These are phyloP conservation scores for Ambrosiella beaveri DNA, from an alignment of 2,329 filamentous ascomycete species.

Conservation along the genomic window DNA sequence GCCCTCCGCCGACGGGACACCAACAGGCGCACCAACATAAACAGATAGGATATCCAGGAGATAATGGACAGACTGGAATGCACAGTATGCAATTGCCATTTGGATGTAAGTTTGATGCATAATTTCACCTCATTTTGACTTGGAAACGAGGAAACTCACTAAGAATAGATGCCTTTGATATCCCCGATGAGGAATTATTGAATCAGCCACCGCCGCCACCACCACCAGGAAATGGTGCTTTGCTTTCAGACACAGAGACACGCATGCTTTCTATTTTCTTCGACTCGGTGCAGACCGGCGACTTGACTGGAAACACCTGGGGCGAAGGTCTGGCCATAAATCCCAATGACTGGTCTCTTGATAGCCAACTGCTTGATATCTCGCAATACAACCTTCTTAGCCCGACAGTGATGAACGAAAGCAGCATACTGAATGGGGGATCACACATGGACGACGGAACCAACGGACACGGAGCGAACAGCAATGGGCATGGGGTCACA, in stretches of 20 bases:
- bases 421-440: neutral
- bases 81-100: slow-evolving; percentile 36
- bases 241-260: slow-evolving; percentile 45
- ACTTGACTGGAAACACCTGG: slow-evolving; percentile 30
- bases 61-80: slow-evolving; percentile 21
- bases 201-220: slow-evolving; percentile 34
- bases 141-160: slow-evolving; percentile 10
- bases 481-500: neutral
- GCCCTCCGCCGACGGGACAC: too few species aligned
- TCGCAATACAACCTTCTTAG: neutral
- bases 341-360: slow-evolving; percentile 14
- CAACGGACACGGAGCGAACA: neutral
- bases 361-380: neutral
- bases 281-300: slow-evolving; percentile 33
- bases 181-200: slow-evolving; percentile 14
- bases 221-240: slow-evolving; percentile 44
- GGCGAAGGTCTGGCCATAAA: slow-evolving; percentile 33
- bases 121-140: neutral
- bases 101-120: slow-evolving; percentile 39
- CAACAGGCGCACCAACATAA: neutral
- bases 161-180: slow-evolving; percentile 22
- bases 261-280: slow-evolving; percentile 42
- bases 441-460: neutral
- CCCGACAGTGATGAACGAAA: too few species aligned
- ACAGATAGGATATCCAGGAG: neutral